Percentiles rank a stretch among this genome's conserved stretches.
Conservation (phyloP, 148 eudicot genomes). For the Drosera capensis region DNA sequence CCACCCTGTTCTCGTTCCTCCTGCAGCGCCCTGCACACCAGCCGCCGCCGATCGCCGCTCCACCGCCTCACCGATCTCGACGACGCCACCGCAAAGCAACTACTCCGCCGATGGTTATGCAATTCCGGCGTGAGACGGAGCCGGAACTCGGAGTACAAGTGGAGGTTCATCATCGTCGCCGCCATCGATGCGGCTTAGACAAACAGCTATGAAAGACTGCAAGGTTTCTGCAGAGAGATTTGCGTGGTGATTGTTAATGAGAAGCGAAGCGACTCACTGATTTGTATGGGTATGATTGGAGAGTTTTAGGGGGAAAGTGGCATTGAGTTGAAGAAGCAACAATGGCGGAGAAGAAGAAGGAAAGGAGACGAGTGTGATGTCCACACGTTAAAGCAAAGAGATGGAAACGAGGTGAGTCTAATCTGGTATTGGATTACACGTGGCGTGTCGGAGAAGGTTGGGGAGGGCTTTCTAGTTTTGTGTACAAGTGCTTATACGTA, state of each 20-base stretch:
- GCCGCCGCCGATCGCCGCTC: too few relatives aligned
- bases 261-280: too few relatives aligned
- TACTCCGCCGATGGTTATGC: slow-evolving; percentile 8
- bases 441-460: too few relatives aligned
- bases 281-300: too few relatives aligned
- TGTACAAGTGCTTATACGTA: too few relatives aligned
- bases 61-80: too few relatives aligned
- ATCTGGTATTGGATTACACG: too few relatives aligned
- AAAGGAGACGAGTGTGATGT: slow-evolving; percentile 53
- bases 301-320: not conserved
- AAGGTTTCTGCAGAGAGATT: too few relatives aligned
- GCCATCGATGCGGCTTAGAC: slow-evolving; percentile 9
- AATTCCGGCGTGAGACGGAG: slow-evolving; percentile 29
- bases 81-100: too few relatives aligned
- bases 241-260: slow-evolving; percentile 3
- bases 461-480: too few relatives aligned
- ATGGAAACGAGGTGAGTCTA: too few relatives aligned
- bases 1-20: slow-evolving; percentile 15
- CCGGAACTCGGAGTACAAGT: slow-evolving; percentile 8
- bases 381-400: slow-evolving; percentile 86
- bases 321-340: not conserved
- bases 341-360: slow-evolving; percentile 1
- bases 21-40: slow-evolving; percentile 5
- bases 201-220: slow-evolving; percentile 19
- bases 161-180: slow-evolving; percentile 6